A percentile compares a stretch with the other conserved stretches of the same genome.
Conservation (phyloP, 495 filamentous ascomycete species). For the Trichoderma orchidacearum region DNA sequence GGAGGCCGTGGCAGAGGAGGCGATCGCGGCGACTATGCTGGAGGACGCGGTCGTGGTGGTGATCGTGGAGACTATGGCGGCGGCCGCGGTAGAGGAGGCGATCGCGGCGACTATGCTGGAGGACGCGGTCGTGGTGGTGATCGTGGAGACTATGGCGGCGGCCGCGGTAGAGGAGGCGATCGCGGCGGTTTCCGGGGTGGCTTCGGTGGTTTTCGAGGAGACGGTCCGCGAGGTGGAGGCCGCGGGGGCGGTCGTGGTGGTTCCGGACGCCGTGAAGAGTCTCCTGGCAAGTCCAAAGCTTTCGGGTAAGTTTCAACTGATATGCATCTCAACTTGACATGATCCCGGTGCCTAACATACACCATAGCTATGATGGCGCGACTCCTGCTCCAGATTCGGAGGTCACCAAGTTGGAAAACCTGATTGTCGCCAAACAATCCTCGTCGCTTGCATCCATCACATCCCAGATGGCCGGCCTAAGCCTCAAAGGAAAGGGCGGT, state of each 20-base stretch:
- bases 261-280: not conserved
- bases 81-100: slow-evolving; percentile 3
- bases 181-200: slow-evolving; percentile 17
- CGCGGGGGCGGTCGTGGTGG: not conserved
- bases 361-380: not conserved
- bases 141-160: slow-evolving; percentile 10
- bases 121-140: slow-evolving; percentile 4
- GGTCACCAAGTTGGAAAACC: slow-evolving; percentile 21
- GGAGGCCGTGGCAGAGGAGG: slow-evolving; percentile 9
- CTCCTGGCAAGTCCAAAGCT: not conserved
- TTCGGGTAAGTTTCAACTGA: slow-evolving; percentile 15
- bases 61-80: slow-evolving; percentile 5
- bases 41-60: slow-evolving; percentile 12
- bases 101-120: slow-evolving; percentile 14
- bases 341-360: not conserved
- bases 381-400: slow-evolving; percentile 13
- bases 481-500: not conserved
- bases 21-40: slow-evolving; percentile 6
- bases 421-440: slow-evolving; percentile 10
- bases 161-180: slow-evolving; percentile 25
- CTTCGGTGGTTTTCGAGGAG: not conserved
- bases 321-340: not conserved
- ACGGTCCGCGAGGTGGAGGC: not conserved
- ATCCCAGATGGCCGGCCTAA: slow-evolving; percentile 11
- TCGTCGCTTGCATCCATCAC: slow-evolving; percentile 2